Evolutionary conservation across 108 stramenopile species (phyloP), one percentile per base, ranked within the genome.

Genomic region (Pseudonitzschia multiseries): DNA sequence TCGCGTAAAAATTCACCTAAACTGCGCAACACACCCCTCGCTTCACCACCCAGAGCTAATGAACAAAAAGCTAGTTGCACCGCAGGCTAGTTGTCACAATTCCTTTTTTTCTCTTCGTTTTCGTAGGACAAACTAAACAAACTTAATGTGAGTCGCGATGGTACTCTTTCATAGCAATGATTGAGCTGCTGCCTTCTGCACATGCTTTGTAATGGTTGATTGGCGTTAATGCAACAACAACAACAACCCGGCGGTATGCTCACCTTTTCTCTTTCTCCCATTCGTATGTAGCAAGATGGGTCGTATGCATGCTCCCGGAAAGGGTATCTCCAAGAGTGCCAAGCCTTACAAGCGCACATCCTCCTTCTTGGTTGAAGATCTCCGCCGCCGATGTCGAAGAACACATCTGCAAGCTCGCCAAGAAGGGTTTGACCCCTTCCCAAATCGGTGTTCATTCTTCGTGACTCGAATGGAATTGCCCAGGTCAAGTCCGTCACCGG

Each of bases 271-370:
- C 8, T 51, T 41, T 29, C 22, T 73, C 15, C 70, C 33, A 41
- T 68, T 62, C 42, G 36, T 14, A 72, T 51, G 40, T 72, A 82
- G 79, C 78, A 89, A 33, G 71, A 93, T 94, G 96, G 96, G 96
- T 86, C 96, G 96, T 73, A 88, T 94, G 86, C 93, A 99, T 83
- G 93, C 94, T 84, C 93, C 93, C 70, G 98, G 99, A 81, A 99
- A 99, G 96, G 99, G 99, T 88, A 99, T 99, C 89, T 93, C 97
- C 67, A 96, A 93, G 86, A 94, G 95, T 76, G 97, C 99, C 85
- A 84, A 84, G 72, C 99, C 99, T 52, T 99, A 98, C 97, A 99
- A 98, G 93, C 95, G 98, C 83, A 89, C 98, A n/a, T 60, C 97
- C 99, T 57, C 97, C 99, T 32, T 94, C 95, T 22, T 99, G 99